phyloP scores from a whole-genome alignment of 129 eudicot genomes.

The Erigeron canadensis region DNA sequence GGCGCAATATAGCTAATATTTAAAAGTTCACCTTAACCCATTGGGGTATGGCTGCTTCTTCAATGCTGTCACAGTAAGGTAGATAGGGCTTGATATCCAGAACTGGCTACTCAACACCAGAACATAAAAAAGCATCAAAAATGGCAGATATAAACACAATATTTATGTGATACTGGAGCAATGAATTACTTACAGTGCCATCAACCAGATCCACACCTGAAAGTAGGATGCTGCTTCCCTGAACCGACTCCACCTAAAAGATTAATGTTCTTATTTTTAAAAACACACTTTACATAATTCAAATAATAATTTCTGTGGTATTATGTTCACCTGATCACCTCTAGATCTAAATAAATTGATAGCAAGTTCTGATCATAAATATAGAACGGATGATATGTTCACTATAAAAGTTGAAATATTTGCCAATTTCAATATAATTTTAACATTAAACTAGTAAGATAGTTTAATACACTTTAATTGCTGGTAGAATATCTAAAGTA shows the following conservation, averaged over 20 bases:
- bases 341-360: constrained; percentile 5
- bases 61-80: constrained; percentile 83
- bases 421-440: no score
- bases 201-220: constrained; percentile 97
- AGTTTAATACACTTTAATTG: no score
- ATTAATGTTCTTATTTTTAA: background rate
- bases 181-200: constrained; percentile 70
- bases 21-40: constrained; percentile 67
- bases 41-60: constrained; percentile 75
- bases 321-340: constrained; percentile 4
- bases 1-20: no score
- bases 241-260: constrained; percentile 73
- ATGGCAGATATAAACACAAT: no score
- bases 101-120: constrained; percentile 62
- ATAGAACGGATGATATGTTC: background rate
- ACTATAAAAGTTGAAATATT: no score
- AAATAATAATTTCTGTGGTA: background rate
- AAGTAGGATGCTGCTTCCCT: constrained; percentile 59
- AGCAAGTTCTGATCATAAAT: background rate
- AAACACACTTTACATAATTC: background rate
- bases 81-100: constrained; percentile 91
- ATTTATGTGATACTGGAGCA: background rate
- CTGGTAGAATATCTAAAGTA: background rate
- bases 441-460: no score
- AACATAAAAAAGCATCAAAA: background rate